These are phyloP conservation scores for Eudorina sp. DNA, from an alignment of 139 green algal species.

Conservation along the genomic window DNA sequence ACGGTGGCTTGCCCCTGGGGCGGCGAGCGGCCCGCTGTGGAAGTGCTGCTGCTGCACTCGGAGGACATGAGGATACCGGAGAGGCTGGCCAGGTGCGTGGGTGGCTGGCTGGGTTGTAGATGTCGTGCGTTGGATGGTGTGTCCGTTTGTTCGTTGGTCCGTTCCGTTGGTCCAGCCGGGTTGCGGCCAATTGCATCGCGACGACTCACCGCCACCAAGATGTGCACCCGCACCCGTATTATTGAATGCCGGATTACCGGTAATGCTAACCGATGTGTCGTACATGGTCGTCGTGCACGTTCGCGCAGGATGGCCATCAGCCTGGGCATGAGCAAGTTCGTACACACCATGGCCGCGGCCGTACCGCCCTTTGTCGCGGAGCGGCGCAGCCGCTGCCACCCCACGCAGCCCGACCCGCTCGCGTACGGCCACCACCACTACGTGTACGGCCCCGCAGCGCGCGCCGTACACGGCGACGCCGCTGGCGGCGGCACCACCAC, in stretches of 20 bases:
- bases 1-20: constrained; percentile 71
- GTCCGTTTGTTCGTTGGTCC: too few species aligned
- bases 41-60: constrained; percentile 81
- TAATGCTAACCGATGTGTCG: too few species aligned
- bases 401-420: constrained; percentile 30
- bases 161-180: too few species aligned
- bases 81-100: constrained; percentile 48
- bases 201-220: too few species aligned
- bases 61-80: constrained; percentile 85
- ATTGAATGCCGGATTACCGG: too few species aligned
- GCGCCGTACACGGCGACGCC: neutral
- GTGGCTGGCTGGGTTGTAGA: too few species aligned
- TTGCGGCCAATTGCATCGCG: too few species aligned
- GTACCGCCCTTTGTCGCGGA: constrained; percentile 10
- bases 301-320: constrained; percentile 30
- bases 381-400: constrained; percentile 5
- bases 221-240: too few species aligned
- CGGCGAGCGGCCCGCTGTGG: constrained; percentile 61
- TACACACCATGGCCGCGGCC: constrained; percentile 4
- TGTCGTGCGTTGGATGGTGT: too few species aligned
- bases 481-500: too few species aligned
- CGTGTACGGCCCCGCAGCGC: neutral
- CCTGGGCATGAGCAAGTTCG: constrained; percentile 39
- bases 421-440: constrained; percentile 40
- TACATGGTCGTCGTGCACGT: too few species aligned